Conservation (phyloP, 495 filamentous ascomycete species). For the Paragyromitra xinjiangensis region DNA sequence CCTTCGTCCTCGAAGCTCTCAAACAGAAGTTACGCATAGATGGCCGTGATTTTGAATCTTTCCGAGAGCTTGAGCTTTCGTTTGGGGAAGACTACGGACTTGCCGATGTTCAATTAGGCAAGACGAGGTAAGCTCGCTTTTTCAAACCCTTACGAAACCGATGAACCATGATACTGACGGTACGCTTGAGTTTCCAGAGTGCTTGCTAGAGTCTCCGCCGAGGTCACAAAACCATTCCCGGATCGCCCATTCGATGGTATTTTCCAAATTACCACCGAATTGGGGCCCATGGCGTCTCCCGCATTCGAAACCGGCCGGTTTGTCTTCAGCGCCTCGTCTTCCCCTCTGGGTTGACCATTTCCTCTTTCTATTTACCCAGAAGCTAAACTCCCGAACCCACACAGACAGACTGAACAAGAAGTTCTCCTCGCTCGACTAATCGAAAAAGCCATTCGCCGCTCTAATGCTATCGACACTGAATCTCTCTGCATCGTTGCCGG, state of each 20-base stretch:
- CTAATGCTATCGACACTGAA: constrained; percentile 89
- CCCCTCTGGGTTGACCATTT: constrained; percentile 5
- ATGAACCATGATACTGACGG: constrained; percentile 34
- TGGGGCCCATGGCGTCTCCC: constrained; percentile 91
- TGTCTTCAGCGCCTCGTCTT: constrained; percentile 45
- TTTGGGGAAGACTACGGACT: constrained; percentile 93
- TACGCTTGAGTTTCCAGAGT: constrained; percentile 65
- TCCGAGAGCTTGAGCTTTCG: constrained; percentile 75
- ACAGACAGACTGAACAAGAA: constrained; percentile 78
- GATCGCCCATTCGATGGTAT: constrained; percentile 94
- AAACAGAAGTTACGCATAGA: constrained; percentile 81
- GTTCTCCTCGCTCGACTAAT: constrained; percentile 83
- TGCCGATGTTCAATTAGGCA: constrained; percentile 86
- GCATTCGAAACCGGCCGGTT: constrained; percentile 86
- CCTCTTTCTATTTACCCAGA: constrained; percentile 16
- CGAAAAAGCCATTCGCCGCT: constrained; percentile 91
- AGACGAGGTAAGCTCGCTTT: constrained; percentile 73
- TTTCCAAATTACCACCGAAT: constrained; percentile 88
- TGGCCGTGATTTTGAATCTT: constrained; percentile 78
- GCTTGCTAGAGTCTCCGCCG: constrained; percentile 82
- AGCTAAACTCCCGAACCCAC: constrained; percentile 40
- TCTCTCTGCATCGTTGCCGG: constrained; percentile 92
- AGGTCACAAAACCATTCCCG: constrained; percentile 80
- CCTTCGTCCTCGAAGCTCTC: constrained; percentile 78
- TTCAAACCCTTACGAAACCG: constrained; percentile 7